Base-by-base conservation (phyloP, 2,329 filamentous ascomycete genomes). In the Botrytis aclada region DNA sequence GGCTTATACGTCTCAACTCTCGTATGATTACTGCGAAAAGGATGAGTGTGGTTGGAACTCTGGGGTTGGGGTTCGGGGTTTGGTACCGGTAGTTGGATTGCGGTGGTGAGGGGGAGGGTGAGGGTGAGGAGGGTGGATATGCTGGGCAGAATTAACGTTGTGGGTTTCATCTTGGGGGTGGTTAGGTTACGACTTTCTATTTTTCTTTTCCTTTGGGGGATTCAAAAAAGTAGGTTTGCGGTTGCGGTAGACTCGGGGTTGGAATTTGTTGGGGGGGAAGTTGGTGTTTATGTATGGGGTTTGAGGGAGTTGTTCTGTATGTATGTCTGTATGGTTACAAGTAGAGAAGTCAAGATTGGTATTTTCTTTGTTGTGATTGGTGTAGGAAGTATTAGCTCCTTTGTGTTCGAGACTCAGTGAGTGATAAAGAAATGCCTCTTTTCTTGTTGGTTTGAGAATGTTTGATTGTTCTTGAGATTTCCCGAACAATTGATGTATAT, bases 31-130 rank as follows among this genome's bases (percentile, higher is more conserved):
- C 65, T 20, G 25, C 41, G 65, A 32, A 10, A 22, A 25, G 65
- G n/a, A 25, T 58, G n/a, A 1, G 47, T 54, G 22, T 22, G 9
- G 25, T 66, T 66, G 7, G 34, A 18, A 14, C 0, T 7, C 22
- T 66, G 22, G 18, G 63, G 63, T 8, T 51, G 22, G 18, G 63
- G 63, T 8, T 51, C 32, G 6, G 43, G 32, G 14, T 6, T 66
- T n/a, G 65, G 47, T 18, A 70, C 51, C 20, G 65, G 47, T 18
- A 70, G 56, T n/a, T 70, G 39, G 22, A 70, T 47, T 43, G 56
- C 56, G 12, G 58, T 54, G 58, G 25, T 47, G 58, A 45, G 4
- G 37, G 60, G 4, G 43, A 51, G 41, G 58, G 25, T 47, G 58
- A 45, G 4, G 37, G 60, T 4, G 43, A 51, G 41, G 14, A 62